These are phyloP conservation scores for Cinnamomum chago DNA, from an alignment of 164 flowering plant species.

Conservation along the genomic window DNA sequence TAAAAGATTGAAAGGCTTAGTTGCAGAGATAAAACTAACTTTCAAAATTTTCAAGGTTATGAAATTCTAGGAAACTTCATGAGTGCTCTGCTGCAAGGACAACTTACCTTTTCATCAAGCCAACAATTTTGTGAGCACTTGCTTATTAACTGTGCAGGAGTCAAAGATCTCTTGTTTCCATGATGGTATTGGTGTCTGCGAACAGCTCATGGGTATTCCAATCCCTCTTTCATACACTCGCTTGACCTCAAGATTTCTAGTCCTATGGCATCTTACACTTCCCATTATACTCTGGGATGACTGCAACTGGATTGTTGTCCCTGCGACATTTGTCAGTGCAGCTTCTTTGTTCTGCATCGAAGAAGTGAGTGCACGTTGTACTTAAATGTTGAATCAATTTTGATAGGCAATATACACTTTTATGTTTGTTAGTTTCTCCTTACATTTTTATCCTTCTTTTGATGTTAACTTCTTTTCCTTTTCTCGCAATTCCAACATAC, in stretches of 20 bases:
- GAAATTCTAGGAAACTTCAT: background rate
- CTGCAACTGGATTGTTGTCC: conserved; percentile 93
- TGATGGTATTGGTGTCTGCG: conserved; percentile 88
- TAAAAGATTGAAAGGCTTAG: background rate
- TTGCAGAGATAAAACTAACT: background rate
- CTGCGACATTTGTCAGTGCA: conserved; percentile 94
- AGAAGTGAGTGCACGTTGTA: conserved; percentile 44
- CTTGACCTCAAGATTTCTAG: conserved; percentile 85
- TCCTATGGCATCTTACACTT: conserved; percentile 94
- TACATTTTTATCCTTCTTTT: background rate
- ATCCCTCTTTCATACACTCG: conserved; percentile 98
- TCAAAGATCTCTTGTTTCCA: conserved; percentile 72
- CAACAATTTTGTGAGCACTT: background rate
- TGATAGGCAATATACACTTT: background rate
- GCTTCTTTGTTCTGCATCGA: conserved; percentile 98
- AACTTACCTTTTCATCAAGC: background rate
- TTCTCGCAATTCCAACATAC: background rate
- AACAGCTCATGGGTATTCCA: conserved; percentile 79
- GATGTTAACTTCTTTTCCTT: background rate
- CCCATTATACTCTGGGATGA: conserved; percentile 97
- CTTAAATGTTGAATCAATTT: background rate
- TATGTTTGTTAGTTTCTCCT: background rate
- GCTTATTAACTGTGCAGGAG: conserved; percentile 44
- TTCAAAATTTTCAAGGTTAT: background rate
- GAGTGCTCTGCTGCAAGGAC: background rate